Conservation (phyloP, 177 flowering plant species). For the Vitis hybrid region DNA sequence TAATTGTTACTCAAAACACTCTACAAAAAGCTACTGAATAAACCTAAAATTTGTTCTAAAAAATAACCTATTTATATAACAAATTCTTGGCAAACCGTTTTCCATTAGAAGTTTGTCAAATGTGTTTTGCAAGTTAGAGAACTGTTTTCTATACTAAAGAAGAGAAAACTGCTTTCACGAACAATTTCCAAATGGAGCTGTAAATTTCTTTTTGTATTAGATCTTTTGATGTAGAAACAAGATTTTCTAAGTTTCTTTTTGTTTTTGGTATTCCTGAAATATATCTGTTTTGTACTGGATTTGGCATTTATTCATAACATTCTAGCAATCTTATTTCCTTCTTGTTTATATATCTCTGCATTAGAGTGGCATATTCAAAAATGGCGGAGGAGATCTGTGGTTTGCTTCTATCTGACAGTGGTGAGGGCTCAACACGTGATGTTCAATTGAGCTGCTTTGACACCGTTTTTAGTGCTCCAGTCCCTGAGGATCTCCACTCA, state of each 20-base stretch:
- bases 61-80: too few relatives aligned
- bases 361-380: conserved; percentile 82
- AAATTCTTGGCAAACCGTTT: too few relatives aligned
- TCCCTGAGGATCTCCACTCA: conserved; percentile 76
- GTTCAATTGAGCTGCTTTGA: conserved; percentile 68
- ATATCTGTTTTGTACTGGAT: background rate
- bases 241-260: background rate
- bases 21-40: too few relatives aligned
- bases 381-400: conserved; percentile 85
- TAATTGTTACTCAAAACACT: too few relatives aligned
- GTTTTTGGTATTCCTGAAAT: too few relatives aligned
- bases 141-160: too few relatives aligned
- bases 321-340: background rate
- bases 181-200: too few relatives aligned
- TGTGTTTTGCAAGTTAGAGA: too few relatives aligned
- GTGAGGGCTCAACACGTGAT: conserved; percentile 51
- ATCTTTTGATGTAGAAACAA: background rate
- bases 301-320: background rate
- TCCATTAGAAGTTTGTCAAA: too few relatives aligned
- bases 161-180: too few relatives aligned
- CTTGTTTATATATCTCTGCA: conserved; percentile 1
- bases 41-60: too few relatives aligned
- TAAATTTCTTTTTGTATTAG: too few relatives aligned
- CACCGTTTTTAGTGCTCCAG: conserved; percentile 59
- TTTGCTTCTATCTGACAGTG: conserved; percentile 53